A percentile compares a stretch with the other conserved stretches of the same genome.
These are phyloP conservation scores for Drechslerella stenobrocha DNA, from an alignment of 2,329 filamentous ascomycete genomes.

Conservation along the genomic window DNA sequence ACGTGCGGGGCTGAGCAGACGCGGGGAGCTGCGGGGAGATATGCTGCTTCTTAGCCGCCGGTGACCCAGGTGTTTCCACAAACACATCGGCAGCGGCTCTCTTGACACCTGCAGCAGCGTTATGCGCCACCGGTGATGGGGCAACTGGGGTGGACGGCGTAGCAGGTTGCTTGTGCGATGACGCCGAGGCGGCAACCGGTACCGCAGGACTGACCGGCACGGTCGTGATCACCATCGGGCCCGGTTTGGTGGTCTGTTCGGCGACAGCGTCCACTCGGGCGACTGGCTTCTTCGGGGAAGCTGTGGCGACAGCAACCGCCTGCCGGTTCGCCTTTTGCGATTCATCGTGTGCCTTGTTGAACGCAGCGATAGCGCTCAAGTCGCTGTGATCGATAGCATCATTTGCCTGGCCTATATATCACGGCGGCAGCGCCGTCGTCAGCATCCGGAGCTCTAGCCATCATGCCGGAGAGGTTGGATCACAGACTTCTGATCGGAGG, in stretches of 20 bases:
- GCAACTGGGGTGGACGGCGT: constrained; percentile 2
- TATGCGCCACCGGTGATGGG: neutral
- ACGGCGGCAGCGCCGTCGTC: neutral
- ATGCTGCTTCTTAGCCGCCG: constrained; percentile 32
- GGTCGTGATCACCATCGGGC: constrained; percentile 7
- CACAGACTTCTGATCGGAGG: constrained; percentile 30
- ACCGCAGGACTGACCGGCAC: constrained; percentile 9
- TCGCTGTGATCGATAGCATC: constrained; percentile 40
- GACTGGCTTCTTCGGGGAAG: constrained; percentile 10
- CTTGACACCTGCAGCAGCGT: constrained; percentile 20
- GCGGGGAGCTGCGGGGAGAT: constrained; percentile 8
- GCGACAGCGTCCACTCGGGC: constrained; percentile 3
- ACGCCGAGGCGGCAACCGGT: neutral
- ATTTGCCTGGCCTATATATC: constrained; percentile 17
- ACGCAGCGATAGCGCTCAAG: constrained; percentile 42
- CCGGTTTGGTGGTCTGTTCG: constrained; percentile 10
- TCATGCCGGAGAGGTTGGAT: neutral
- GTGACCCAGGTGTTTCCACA: constrained; percentile 16
- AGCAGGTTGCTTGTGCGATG: neutral
- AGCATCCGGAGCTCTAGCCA: constrained; percentile 11
- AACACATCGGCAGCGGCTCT: constrained; percentile 19
- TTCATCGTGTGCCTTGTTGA: constrained; percentile 44
- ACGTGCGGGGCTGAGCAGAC: constrained; percentile 1
- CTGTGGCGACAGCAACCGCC: constrained; percentile 1
- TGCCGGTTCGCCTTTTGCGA: constrained; percentile 22